Base-by-base conservation (phyloP, 169 alveolate genomes). In the Plasmodium vivax region DNA sequence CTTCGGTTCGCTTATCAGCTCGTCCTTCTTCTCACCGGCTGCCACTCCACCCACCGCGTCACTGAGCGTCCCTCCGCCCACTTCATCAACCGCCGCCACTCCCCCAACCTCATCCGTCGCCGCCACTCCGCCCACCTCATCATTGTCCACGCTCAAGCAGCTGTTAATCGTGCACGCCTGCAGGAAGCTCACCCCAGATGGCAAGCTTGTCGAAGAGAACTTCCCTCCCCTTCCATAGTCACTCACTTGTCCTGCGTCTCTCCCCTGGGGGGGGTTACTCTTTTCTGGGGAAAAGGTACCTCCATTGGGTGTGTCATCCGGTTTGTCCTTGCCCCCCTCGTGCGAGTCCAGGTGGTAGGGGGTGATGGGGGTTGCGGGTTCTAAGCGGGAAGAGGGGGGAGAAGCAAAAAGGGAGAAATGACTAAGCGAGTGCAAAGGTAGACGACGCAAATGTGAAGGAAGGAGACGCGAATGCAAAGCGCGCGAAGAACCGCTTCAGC, bases 161-260 rank as follows among this genome's bases (percentile, higher is more conserved):
- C 75, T 62, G 34, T 62, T 62, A 62, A 62, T 62, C 19, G 75
- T 62, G 75, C 75, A 62, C 75, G 16, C 75, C 75, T 62, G 75
- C 10, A 62, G 75, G 75, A 62, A 62, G 19, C 75, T 62, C 34
- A 19, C 9, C 27, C 6, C 34, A 0, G 75, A 62, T 16, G 27
- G 38, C n/a, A 19, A 19, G 27, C 19, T 6, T 62, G 75, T 6
- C 12, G 27, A n/a, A 62, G 75, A 0, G 36, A 62, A 27, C 75
- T 62, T 36, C 12, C 10, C 75, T 62, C 19, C 75, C 14, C 34
- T 62, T n/a, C 34, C 34, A 62, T 62, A 62, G 34, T 62, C 10
- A 16, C 32, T 58, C n/a, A 3, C 0, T 19, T 58, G 74, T 58
- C 34, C n/a, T 23, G 2, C 32, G 32, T n/a, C n/a, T 58, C 12